These are phyloP conservation scores for Helicostylum pulchrum DNA, from an alignment of 192 early-diverging fungal species.

Conservation along the genomic window DNA sequence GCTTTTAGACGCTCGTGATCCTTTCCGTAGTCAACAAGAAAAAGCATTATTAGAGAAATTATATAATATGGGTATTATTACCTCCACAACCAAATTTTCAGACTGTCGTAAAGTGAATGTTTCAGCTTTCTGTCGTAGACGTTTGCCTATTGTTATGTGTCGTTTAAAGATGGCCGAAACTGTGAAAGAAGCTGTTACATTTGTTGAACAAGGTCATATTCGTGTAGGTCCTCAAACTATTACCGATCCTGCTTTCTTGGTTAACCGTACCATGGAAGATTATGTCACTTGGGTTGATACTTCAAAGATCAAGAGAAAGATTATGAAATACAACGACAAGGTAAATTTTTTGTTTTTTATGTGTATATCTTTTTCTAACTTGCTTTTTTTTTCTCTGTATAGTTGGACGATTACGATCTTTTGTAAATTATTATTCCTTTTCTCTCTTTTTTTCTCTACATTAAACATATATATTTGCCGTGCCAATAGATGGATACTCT, in stretches of 20 bases:
- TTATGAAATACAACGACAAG: constrained; percentile 91
- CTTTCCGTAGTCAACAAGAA: constrained; percentile 70
- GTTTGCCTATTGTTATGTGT: constrained; percentile 90
- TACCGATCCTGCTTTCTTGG: constrained; percentile 85
- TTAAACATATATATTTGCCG: too few relatives aligned
- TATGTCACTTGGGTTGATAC: constrained; percentile 97
- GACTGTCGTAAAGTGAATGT: constrained; percentile 82
- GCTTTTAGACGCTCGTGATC: constrained; percentile 81
- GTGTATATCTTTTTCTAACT: neutral
- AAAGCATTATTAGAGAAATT: constrained; percentile 81
- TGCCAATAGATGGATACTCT: too few relatives aligned
- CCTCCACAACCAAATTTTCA: constrained; percentile 70
- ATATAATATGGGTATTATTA: constrained; percentile 82
- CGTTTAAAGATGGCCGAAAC: constrained; percentile 94
- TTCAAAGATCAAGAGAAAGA: constrained; percentile 96
- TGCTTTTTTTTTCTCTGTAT: constrained; percentile 17
- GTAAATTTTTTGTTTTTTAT: constrained; percentile 30
- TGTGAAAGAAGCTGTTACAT: constrained; percentile 83
- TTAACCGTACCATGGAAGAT: constrained; percentile 89
- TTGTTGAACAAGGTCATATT: constrained; percentile 94
- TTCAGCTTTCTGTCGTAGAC: constrained; percentile 80
- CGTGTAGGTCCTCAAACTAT: constrained; percentile 89
- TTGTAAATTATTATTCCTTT: constrained; percentile 46
- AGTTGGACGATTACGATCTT: constrained; percentile 88
- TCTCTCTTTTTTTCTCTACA: too few relatives aligned